Percentiles rank a stretch among this genome's conserved stretches.
These are phyloP conservation scores for Bothriochloa decipiens DNA, from an alignment of 176 grass and related monocot genomes.

Conservation along the genomic window DNA sequence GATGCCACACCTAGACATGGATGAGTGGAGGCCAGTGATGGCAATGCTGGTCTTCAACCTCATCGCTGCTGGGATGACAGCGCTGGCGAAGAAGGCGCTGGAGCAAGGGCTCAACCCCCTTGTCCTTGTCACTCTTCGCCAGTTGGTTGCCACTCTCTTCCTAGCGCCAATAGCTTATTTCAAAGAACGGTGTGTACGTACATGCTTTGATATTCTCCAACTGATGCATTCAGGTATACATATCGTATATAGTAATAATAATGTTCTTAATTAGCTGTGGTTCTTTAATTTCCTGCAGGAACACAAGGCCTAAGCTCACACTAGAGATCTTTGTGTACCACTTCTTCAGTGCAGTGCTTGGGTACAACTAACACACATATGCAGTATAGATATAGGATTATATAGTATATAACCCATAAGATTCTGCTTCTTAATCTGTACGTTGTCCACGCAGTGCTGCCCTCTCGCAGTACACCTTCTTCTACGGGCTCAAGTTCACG, in stretches of 20 bases:
- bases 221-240: neutral
- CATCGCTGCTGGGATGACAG: constrained; percentile 63
- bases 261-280: neutral
- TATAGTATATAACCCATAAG: neutral
- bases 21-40: constrained; percentile 49
- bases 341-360: constrained; percentile 76
- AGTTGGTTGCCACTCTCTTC: constrained; percentile 68
- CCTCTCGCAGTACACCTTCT: constrained; percentile 77
- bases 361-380: constrained; percentile 37
- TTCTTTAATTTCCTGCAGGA: constrained; percentile 46
- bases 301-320: constrained; percentile 78
- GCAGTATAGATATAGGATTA: neutral
- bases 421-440: neutral
- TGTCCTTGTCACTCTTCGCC: constrained; percentile 69
- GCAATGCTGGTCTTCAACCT: constrained; percentile 65
- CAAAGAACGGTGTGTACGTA: constrained; percentile 66
- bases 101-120: constrained; percentile 64
- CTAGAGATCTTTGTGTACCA: constrained; percentile 65
- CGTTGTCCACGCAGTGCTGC: constrained; percentile 51
- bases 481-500: constrained; percentile 67
- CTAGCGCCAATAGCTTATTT: constrained; percentile 75
- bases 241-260: too few relatives aligned
- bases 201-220: neutral
- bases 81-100: constrained; percentile 69
- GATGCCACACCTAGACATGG: neutral